Evolutionary conservation across 306 rosid species (phyloP).

Genomic region (Cucurbita argyrosperma): DNA sequence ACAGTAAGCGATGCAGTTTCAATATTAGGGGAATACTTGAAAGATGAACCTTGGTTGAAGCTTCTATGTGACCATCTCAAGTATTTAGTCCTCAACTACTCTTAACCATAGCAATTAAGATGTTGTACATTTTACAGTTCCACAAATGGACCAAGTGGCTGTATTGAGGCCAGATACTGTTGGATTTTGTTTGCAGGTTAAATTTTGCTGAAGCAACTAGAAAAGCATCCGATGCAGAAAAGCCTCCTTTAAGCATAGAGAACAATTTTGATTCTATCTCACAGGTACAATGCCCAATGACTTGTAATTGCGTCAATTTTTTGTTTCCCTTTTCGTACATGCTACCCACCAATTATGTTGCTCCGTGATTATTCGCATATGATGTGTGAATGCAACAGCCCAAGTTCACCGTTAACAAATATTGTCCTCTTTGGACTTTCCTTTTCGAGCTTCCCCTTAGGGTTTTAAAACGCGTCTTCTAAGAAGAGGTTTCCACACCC

Average conservation of each 20-base stretch:
- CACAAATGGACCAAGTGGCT: neutral
- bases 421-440: too few relatives aligned
- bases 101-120: neutral
- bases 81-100: conserved; percentile 25
- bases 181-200: conserved; percentile 40
- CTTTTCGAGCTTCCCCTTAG: accelerated
- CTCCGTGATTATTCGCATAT: neutral
- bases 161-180: neutral
- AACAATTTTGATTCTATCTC: conserved; percentile 16
- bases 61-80: conserved; percentile 51
- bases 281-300: conserved; percentile 26
- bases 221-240: conserved; percentile 28
- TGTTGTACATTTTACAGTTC: neutral
- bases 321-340: neutral
- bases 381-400: neutral
- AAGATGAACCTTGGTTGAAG: conserved; percentile 77
- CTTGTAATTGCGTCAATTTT: neutral
- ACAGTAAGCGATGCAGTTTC: conserved; percentile 83
- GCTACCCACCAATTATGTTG: neutral
- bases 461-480: too few relatives aligned
- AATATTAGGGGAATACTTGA: conserved; percentile 72
- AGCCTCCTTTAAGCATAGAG: conserved; percentile 14
- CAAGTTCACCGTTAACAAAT: too few relatives aligned
- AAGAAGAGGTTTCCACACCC: too few relatives aligned
- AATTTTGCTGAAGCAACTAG: conserved; percentile 43